Evolutionary conservation across 768 basidiomycete species (phyloP), one percentile per base, ranked within the genome.

Genomic region (Phlebiopsis flavidoalba): DNA sequence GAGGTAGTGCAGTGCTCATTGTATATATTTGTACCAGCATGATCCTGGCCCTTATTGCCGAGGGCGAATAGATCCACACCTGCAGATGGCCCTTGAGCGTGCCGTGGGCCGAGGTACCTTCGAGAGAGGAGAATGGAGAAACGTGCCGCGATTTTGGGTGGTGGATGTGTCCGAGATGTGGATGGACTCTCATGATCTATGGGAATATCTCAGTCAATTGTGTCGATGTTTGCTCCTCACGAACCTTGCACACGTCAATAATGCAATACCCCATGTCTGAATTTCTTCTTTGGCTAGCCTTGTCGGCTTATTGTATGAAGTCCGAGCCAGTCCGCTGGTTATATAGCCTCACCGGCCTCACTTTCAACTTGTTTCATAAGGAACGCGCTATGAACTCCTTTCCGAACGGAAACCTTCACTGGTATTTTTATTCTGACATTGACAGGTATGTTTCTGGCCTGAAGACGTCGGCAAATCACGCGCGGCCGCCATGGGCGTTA

Each of bases 41-140:
- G 80, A 82, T 82, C 66, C 75, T 81, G 50, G 80, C 80, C 8
- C 76, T 82, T 64, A 81, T 82, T 64, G 76, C 79, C 59, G 78
- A 75, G 64, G 73, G 74, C 70, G 74, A 75, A 60, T 75, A 65
- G 67, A 54, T 62, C 61, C 17, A 43, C 10, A 3, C 40, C 40
- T 12, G 40, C 26, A 31, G 26, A 31, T 31, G 26, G 26, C 26
- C 26, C 26, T 31, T 31, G 26, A 6, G 26, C 26, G 26, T 31
- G 26, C 26, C 26, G 26, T 31, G 26, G 26, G 26, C 26, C 26
- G 26, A 31, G 26, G 26, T 31, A 31, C 26, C 26, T 31, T 31
- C 26, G 26, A 31, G 6, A 2, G n/a, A 6, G 26, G 26, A 31
- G 26, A 31, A n/a, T n/a, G 26, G 6, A 31, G 26, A 31, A 31